These are phyloP conservation scores for Parastagonospora avenae DNA, from an alignment of 2,329 filamentous ascomycete species.

Conservation along the genomic window DNA sequence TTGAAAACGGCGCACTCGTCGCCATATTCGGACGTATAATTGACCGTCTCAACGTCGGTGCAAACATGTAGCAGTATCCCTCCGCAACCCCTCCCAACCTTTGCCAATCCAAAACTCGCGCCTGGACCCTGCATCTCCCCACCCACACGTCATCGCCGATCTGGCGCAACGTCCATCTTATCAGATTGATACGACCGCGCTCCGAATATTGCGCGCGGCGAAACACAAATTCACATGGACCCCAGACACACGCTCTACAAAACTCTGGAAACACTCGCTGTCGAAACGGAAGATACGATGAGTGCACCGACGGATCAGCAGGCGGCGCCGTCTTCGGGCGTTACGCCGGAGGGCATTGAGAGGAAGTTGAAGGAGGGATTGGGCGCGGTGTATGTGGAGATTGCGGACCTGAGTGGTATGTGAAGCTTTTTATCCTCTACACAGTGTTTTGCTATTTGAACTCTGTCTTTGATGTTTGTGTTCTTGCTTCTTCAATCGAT, in stretches of 20 bases:
- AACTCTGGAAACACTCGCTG: conserved; percentile 33
- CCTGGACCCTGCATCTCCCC: conserved; percentile 14
- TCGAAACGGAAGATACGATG: conserved; percentile 41
- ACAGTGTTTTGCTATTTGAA: too few species aligned
- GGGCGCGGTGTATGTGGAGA: conserved; percentile 78
- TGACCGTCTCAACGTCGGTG: conserved; percentile 39
- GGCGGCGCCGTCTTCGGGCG: conserved; percentile 58
- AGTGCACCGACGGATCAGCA: conserved; percentile 51
- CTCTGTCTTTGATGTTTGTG: too few species aligned
- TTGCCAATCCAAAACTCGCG: background rate
- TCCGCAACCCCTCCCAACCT: conserved; percentile 2
- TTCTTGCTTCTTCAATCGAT: background rate
- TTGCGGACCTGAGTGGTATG: conserved; percentile 90
- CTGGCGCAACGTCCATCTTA: conserved; percentile 25
- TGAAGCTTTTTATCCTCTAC: conserved; percentile 4
- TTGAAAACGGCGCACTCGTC: conserved; percentile 64
- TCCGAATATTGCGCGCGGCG: conserved; percentile 17
- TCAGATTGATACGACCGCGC: conserved; percentile 43
- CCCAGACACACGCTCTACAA: conserved; percentile 43
- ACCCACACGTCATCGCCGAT: conserved; percentile 21
- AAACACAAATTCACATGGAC: conserved; percentile 27
- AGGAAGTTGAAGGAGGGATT: conserved; percentile 72
- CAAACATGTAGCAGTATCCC: conserved; percentile 34
- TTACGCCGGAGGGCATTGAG: conserved; percentile 75
- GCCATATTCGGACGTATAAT: conserved; percentile 35